Evolutionary conservation across 495 filamentous ascomycete genomes (phyloP).

Genomic region (Aspergillus panamensis): DNA sequence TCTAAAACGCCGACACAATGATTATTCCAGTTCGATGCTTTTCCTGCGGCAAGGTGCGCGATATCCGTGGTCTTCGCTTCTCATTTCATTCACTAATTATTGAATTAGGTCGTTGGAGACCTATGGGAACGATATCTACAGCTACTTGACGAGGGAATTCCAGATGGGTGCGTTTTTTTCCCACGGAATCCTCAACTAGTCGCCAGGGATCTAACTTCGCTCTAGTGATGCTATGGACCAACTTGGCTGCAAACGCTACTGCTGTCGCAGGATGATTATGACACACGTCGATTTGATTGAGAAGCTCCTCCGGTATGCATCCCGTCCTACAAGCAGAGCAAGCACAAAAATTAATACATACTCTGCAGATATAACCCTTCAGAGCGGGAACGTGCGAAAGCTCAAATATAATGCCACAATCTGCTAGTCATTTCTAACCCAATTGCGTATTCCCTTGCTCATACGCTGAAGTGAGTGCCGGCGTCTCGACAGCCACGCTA

Average conservation of each 20-base stretch:
- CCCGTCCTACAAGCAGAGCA: background rate
- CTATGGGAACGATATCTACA: slow-evolving; percentile 91
- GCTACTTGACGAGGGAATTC: slow-evolving; percentile 71
- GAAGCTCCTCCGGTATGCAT: slow-evolving; percentile 84
- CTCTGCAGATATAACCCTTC: slow-evolving; percentile 31
- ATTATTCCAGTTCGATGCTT: slow-evolving; percentile 99
- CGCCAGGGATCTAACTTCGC: slow-evolving; percentile 2
- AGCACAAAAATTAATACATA: background rate
- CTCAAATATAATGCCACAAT: slow-evolving; percentile 24
- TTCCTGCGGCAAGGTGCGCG: slow-evolving; percentile 92
- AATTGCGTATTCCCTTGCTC: background rate
- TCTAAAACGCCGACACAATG: slow-evolving; percentile 53
- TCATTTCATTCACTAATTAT: slow-evolving; percentile 19
- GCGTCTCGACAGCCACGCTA: background rate
- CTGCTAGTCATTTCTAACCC: too few species aligned
- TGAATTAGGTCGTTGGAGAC: slow-evolving; percentile 80
- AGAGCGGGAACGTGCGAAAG: slow-evolving; percentile 36
- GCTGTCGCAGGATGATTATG: slow-evolving; percentile 98
- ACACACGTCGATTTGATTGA: slow-evolving; percentile 99
- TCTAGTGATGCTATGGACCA: slow-evolving; percentile 87
- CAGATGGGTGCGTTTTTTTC: slow-evolving; percentile 62
- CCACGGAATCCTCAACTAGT: background rate
- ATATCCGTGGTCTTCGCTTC: background rate
- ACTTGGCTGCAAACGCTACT: slow-evolving; percentile 90
- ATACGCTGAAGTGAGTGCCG: background rate